Percentiles rank a stretch among this genome's conserved stretches.
These are phyloP conservation scores for Sordariomycetes sp. DNA, from an alignment of 2,329 filamentous ascomycete genomes.

Conservation along the genomic window DNA sequence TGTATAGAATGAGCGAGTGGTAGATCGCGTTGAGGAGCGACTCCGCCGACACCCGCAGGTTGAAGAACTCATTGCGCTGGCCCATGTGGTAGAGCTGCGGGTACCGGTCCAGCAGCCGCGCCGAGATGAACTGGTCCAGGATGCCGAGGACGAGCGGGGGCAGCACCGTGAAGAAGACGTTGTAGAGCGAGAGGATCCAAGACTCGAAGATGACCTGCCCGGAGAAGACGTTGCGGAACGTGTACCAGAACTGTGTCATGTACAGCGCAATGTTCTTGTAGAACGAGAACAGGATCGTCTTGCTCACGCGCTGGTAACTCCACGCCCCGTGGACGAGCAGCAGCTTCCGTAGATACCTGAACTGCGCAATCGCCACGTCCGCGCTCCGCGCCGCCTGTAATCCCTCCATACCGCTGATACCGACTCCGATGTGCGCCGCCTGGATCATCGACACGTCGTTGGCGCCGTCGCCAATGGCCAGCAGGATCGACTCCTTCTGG, in stretches of 20 bases:
- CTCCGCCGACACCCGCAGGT: slow-evolving; percentile 76
- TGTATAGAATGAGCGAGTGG: slow-evolving; percentile 87
- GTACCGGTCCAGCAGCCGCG: slow-evolving; percentile 84
- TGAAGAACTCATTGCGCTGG: slow-evolving; percentile 89
- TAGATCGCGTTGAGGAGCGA: slow-evolving; percentile 95
- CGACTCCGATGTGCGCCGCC: slow-evolving; percentile 92
- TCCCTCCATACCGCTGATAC: slow-evolving; percentile 94
- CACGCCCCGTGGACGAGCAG: slow-evolving; percentile 91
- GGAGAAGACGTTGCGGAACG: slow-evolving; percentile 96
- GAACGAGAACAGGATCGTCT: slow-evolving; percentile 95
- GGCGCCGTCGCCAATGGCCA: slow-evolving; percentile 93
- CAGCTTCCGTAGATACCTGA: slow-evolving; percentile 86
- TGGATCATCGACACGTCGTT: slow-evolving; percentile 99
- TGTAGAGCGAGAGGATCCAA: slow-evolving; percentile 99
- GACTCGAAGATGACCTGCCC: slow-evolving; percentile 98
- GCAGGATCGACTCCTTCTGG: slow-evolving; percentile 77
- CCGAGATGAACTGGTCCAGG: slow-evolving; percentile 94
- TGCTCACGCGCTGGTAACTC: slow-evolving; percentile 95
- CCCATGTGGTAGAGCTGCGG: slow-evolving; percentile 90
- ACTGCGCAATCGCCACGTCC: slow-evolving; percentile 91
- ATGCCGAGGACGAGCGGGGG: slow-evolving; percentile 92
- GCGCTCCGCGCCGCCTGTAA: slow-evolving; percentile 91
- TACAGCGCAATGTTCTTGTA: slow-evolving; percentile 99
- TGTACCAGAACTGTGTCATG: slow-evolving; percentile 99
- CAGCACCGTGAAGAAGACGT: slow-evolving; percentile 92